phyloP scores from a whole-genome alignment of 495 filamentous ascomycete species.

The Lophiotrema nucula region DNA sequence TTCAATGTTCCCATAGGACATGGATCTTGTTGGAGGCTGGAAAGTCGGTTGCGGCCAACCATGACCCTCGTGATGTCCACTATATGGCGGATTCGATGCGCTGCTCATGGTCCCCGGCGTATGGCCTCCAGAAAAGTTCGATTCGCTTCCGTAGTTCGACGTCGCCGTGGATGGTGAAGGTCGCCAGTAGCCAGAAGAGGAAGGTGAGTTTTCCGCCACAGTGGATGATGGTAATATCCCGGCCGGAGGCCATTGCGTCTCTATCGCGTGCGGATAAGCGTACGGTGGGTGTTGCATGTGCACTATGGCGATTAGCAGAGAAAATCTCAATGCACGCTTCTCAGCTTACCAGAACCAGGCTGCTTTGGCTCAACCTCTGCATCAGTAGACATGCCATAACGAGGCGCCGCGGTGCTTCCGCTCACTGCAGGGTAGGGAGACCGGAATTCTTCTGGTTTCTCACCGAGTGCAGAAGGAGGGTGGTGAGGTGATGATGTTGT shows the following conservation, averaged over 20 bases:
- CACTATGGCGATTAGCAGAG: conserved; percentile 20
- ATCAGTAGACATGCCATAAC: conserved; percentile 15
- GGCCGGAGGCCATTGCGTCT: conserved; percentile 24
- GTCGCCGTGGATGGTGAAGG: conserved; percentile 26
- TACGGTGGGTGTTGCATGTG: conserved; percentile 24
- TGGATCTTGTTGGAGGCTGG: conserved; percentile 31
- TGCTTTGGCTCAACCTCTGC: conserved; percentile 21
- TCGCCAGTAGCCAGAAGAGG: conserved; percentile 29
- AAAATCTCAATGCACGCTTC: not conserved
- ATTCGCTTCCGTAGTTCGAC: conserved; percentile 29
- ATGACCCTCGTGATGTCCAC: conserved; percentile 13
- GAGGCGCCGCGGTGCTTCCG: not conserved
- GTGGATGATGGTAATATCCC: conserved; percentile 27
- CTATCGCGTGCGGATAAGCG: conserved; percentile 22
- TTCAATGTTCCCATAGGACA: conserved; percentile 41
- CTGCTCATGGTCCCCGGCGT: conserved; percentile 30
- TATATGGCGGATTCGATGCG: conserved; percentile 29
- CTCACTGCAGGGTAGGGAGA: conserved; percentile 6
- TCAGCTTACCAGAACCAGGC: conserved; percentile 17
- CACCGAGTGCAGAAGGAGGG: conserved; percentile 8
- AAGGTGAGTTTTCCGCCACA: conserved; percentile 23
- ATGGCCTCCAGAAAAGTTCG: conserved; percentile 30
- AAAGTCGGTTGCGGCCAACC: conserved; percentile 19
- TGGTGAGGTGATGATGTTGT: conserved; percentile 35
- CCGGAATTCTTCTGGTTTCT: conserved; percentile 30